These are phyloP conservation scores for Lipomyces kockii DNA, from an alignment of 805 yeast genomes.

Conservation along the genomic window DNA sequence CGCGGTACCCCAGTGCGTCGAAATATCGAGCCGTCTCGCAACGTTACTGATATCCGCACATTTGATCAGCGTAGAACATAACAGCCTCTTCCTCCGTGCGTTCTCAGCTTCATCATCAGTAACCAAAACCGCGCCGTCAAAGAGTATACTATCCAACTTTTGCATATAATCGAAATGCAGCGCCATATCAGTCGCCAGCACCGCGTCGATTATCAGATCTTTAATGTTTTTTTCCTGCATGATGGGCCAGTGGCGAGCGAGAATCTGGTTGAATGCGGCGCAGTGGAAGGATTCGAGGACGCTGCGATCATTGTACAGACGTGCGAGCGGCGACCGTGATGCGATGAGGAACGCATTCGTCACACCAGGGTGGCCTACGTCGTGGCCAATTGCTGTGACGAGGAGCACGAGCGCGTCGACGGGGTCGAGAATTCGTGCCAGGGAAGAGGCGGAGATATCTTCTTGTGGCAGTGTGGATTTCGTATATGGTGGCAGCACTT, in stretches of 20 bases:
- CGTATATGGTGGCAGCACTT: conserved; percentile 46
- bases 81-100: conserved; percentile 44
- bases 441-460: not conserved
- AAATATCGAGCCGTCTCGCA: conserved; percentile 73
- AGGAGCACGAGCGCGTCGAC: conserved; percentile 63
- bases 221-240: conserved; percentile 30
- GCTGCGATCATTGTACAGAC: conserved; percentile 64
- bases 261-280: conserved; percentile 59
- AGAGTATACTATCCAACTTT: conserved; percentile 36
- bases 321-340: conserved; percentile 65
- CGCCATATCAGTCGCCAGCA: conserved; percentile 93
- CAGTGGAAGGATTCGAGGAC: conserved; percentile 84
- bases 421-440: conserved; percentile 40
- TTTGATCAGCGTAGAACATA: conserved; percentile 75
- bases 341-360: conserved; percentile 72
- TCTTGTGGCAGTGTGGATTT: not conserved
- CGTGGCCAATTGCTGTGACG: conserved; percentile 91
- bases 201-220: conserved; percentile 48
- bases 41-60: conserved; percentile 97
- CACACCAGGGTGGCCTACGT: conserved; percentile 96
- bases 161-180: conserved; percentile 75
- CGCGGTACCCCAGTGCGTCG: conserved; percentile 86
- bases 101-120: not conserved
- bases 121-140: not conserved
- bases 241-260: conserved; percentile 55